Percentiles rank a stretch among this genome's conserved stretches.
phyloP scores from a whole-genome alignment of 306 rosid genomes.

The Carpinus fangiana region DNA sequence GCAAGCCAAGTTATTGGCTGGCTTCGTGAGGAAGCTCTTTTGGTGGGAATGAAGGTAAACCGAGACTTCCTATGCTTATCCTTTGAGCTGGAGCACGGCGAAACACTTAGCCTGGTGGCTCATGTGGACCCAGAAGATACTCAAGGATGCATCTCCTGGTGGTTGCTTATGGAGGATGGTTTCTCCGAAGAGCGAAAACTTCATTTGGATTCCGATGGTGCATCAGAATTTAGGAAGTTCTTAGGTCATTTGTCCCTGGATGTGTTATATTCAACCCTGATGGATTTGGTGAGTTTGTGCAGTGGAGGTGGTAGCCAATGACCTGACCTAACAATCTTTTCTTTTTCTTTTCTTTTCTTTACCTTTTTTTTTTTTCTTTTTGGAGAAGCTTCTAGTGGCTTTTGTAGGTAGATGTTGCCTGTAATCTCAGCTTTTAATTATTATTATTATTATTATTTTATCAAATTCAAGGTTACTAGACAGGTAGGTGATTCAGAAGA shows the following conservation, averaged over 20 bases:
- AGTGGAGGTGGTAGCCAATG: slow-evolving; percentile 56
- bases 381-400: neutral
- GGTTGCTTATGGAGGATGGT: slow-evolving; percentile 76
- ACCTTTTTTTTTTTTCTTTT: too few relatives aligned
- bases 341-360: neutral
- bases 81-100: slow-evolving; percentile 82
- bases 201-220: slow-evolving; percentile 49
- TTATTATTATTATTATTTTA: neutral
- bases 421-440: neutral
- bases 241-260: slow-evolving; percentile 81
- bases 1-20: slow-evolving; percentile 83
- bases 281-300: slow-evolving; percentile 81
- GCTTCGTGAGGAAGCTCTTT: slow-evolving; percentile 82
- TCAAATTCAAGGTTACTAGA: neutral
- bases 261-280: slow-evolving; percentile 70
- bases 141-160: slow-evolving; percentile 88
- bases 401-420: neutral
- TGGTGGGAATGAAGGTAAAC: slow-evolving; percentile 75
- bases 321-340: neutral
- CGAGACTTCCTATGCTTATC: slow-evolving; percentile 75
- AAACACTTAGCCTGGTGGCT: slow-evolving; percentile 72
- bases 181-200: slow-evolving; percentile 67
- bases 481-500: neutral
- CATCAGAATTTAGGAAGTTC: slow-evolving; percentile 68
- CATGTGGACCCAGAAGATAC: slow-evolving; percentile 80